Base-by-base conservation (phyloP, 352 stramenopile species). In the Peronosclerospora sorghi region DNA sequence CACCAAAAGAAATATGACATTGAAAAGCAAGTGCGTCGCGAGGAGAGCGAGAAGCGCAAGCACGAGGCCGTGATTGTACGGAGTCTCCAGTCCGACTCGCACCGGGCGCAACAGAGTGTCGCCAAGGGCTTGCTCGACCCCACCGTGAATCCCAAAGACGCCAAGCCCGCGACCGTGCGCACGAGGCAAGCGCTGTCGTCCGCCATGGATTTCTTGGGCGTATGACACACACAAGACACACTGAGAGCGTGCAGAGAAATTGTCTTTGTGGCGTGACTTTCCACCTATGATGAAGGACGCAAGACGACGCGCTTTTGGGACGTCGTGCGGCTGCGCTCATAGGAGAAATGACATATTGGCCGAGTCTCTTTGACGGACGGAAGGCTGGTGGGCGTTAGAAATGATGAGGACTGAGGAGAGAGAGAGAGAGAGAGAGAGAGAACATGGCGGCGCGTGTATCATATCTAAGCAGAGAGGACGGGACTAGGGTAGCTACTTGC, bases 1-100 rank as follows among this genome's bases (percentile, higher is more conserved):
- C 80, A 89, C 62, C 80, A 91, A 60, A 88, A 88, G 59, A 91
- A 91, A 57, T 91, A 88, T 63, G 75, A 91, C 57, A 91, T 91
- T 45, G 79, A 91, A 47, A 82, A 84, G 56, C 50, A 75, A 32
- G 73, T 88, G 34, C 72, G 79, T 2, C 75, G 79, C 34, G 79
- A 91, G 39, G 79, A 91, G 66, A 88, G 50, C 51, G 79, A 91
- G 62, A 86, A 85, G 54, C 73, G 76, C 62, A 85, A 86, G 53
- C 74, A 92, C 53, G 80, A 92, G 53, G 77, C 66, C 12, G 61
- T 83, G 29, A 92, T 92, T 42, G 73, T 86, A 50, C 74, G 75
- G 53, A 86, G 65, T 45, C 61, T 92, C 32, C 73, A 86, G 59
- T 73, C 75, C 28, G 78, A 91, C 53, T 78, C 74, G 41, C 64